Evolutionary conservation across 2,329 filamentous ascomycete genomes (phyloP), one percentile per base, ranked within the genome.

Genomic region (Tetracladium maxilliforme): DNA sequence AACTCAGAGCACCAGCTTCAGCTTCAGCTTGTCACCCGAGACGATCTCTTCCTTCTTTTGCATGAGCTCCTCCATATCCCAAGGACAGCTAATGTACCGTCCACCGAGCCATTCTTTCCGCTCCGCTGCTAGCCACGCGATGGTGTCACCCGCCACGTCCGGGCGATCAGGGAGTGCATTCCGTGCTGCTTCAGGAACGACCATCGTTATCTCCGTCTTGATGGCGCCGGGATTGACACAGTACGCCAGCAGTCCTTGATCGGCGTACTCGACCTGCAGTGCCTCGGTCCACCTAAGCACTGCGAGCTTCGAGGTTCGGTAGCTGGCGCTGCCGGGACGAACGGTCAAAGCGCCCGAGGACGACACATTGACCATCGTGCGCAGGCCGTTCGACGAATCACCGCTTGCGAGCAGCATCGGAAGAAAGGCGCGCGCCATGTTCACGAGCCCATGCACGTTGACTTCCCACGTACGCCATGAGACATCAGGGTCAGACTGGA

Each of bases 251-350:
- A 61, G 25, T 4, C 56, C 56, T 31, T 60, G 19, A 22, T 48
- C 35, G 4, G 35, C 45, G 34, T 64, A 58, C 22, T 68, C 65
- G 1, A 40, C 41, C 19, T 49, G 45, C 7, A 64, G 32, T 32
- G 54, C 59, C 36, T 70, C 62, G 2, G 54, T 58, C 21, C 70
- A 48, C 9, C 60, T 47, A 10, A 56, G 35, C 15, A 64, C 33
- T 4, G 61, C 64, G 16, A 65, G 43, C 38, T 70, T 69, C 18
- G 47, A 48, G 3, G 49, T 49, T 28, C 54, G 47, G 32, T 70
- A 70, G 3, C 48, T 46, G 16, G 52, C 54, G 3, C 44, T 35
- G 5, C 54, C 49, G 0, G 37, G 37, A 3, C 33, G 32, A 6
- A 49, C 37, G 26, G 51, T 29, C 26, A 51, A 45, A 2, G 47